These are phyloP conservation scores for Serendipita sp. DNA, from an alignment of 1,284 basidiomycete species.

Conservation along the genomic window DNA sequence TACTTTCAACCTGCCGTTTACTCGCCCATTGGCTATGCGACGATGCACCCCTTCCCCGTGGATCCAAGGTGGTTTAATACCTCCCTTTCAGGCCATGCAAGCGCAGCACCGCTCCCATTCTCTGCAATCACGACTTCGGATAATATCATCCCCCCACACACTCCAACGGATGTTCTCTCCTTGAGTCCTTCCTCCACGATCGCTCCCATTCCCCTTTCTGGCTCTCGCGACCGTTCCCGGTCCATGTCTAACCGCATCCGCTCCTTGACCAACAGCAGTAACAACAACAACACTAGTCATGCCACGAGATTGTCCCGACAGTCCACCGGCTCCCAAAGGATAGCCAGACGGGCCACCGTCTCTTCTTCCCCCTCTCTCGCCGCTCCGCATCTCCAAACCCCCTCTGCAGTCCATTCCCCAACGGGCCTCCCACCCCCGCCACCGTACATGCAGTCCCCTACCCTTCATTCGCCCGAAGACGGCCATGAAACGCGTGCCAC, in stretches of 20 bases:
- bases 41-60: slow-evolving; percentile 1
- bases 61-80: slow-evolving; percentile 6
- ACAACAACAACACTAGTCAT: not conserved
- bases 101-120: slow-evolving; percentile 1
- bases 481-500: slow-evolving; percentile 6
- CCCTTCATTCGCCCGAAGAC: not conserved
- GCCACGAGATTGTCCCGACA: slow-evolving; percentile 4
- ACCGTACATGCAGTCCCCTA: not conserved
- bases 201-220: slow-evolving; percentile 5
- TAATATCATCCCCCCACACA: slow-evolving; percentile 3
- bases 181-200: slow-evolving; percentile 6
- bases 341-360: slow-evolving; percentile 3
- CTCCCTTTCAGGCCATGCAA: slow-evolving; percentile 2
- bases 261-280: not conserved
- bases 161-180: not conserved
- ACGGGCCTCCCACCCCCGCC: not conserved
- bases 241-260: slow-evolving; percentile 5
- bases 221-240: slow-evolving; percentile 4
- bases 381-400: not conserved
- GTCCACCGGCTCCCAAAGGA: not conserved
- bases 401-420: not conserved
- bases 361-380: not conserved
- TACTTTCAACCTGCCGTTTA: not conserved
- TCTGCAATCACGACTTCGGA: not conserved
- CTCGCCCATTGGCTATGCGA: slow-evolving; percentile 5